phyloP scores from a whole-genome alignment of 2,329 filamentous ascomycete genomes.

The Arthrobotrys megalospora region DNA sequence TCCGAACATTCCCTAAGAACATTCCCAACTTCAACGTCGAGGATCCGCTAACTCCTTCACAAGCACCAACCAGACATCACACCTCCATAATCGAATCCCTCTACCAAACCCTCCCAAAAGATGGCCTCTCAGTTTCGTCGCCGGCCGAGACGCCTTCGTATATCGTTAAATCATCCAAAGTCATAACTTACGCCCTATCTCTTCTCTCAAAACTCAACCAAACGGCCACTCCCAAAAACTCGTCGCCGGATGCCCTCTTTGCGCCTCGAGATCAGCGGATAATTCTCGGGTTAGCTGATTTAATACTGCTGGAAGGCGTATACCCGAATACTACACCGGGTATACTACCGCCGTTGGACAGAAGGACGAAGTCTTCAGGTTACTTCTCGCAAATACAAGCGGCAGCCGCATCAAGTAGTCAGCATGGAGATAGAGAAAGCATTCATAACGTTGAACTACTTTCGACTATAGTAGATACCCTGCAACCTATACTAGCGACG shows the following conservation, averaged over 20 bases:
- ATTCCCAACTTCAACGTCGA: neutral
- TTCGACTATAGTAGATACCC: conserved; percentile 24
- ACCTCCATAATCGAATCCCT: conserved; percentile 53
- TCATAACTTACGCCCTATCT: conserved; percentile 35
- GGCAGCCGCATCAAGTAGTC: conserved; percentile 16
- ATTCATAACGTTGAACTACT: conserved; percentile 34
- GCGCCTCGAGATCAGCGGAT: conserved; percentile 61
- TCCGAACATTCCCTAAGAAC: neutral
- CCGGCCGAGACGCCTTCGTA: conserved; percentile 6
- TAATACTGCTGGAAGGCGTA: conserved; percentile 64
- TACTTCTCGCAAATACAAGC: conserved; percentile 54
- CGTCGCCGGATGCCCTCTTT: conserved; percentile 50
- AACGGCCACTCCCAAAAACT: conserved; percentile 40
- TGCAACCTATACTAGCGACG: conserved; percentile 47
- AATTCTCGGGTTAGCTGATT: conserved; percentile 62
- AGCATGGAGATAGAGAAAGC: neutral
- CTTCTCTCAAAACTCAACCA: conserved; percentile 33
- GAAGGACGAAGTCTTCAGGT: conserved; percentile 56
- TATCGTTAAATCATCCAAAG: conserved; percentile 22
- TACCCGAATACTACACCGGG: conserved; percentile 63
- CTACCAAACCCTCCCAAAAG: conserved; percentile 33
- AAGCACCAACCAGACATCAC: conserved; percentile 46
- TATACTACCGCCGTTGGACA: conserved; percentile 54
- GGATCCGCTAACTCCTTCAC: conserved; percentile 33
- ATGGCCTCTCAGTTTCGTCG: neutral